Evolutionary conservation across 2,329 filamentous ascomycete genomes (phyloP), one percentile per base, ranked within the genome.

Genomic region (Fusarium nematophilum): DNA sequence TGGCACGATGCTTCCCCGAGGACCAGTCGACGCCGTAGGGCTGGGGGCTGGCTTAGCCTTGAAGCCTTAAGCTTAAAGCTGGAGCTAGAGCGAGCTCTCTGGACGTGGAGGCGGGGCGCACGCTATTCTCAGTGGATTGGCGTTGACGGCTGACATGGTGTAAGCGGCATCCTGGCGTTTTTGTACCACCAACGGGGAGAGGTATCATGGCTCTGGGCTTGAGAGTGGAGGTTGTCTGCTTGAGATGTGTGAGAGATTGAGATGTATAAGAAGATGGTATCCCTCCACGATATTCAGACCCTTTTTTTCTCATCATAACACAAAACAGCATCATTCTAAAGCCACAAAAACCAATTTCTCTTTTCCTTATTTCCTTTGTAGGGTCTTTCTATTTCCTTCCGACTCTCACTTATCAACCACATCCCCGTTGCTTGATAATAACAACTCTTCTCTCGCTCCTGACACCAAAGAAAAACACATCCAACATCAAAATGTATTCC

Each of bases 311-410:
- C 57, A 52, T 63, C 55, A 57, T 61, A 50, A 63, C 59, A 64
- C 42, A 62, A 26, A 37, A 42, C 25, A 64, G 52, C 45, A 30
- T 38, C 45, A 64, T 45, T 46, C 49, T 37, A 53, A 60, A 43
- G 46, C 42, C 45, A 63, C 15, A 26, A 38, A 47, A 21, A 30
- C 34, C 37, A 39, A 46, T 26, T 31, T 17, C 39, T 8, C 13
- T 36, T 27, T 56, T 53, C 39, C 49, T 62, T 44, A 49, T 63
- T 60, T 61, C 59, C 50, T 63, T 64, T 60, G 59, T 64, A 31
- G 38, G 34, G 45, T 64, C 13, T 46, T 15, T 47, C 10, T 48
- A 57, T 63, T 64, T 61, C 50, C 59, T 63, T 57, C 15, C 59
- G 37, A 63, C 59, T 14, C 49, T 63, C 59, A 27, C 59, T 63